A percentile compares a stretch with the other conserved stretches of the same genome.
phyloP scores from a whole-genome alignment of 108 stramenopile species.

The Fistulifera solaris region DNA sequence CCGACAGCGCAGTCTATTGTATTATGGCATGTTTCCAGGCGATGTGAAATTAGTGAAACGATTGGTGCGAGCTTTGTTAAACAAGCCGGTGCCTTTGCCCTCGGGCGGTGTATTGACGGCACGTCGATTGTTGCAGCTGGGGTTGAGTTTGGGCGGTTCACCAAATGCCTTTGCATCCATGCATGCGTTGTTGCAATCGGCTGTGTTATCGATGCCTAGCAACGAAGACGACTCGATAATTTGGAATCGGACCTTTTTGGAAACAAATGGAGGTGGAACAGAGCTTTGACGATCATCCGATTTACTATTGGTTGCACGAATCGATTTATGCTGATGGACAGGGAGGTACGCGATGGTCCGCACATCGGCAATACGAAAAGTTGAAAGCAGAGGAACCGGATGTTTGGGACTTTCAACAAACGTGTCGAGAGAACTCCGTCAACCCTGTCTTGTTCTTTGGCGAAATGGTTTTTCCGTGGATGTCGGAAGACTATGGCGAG shows the following conservation, averaged over 20 bases:
- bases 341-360: conserved; percentile 67
- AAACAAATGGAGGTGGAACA: conserved; percentile 68
- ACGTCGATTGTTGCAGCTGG: conserved; percentile 81
- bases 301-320: conserved; percentile 90
- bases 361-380: conserved; percentile 25
- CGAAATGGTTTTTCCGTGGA: conserved; percentile 94
- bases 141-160: conserved; percentile 67
- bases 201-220: conserved; percentile 6
- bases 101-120: conserved; percentile 83
- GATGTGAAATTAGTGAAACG: conserved; percentile 63
- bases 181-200: conserved; percentile 68
- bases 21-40: conserved; percentile 87
- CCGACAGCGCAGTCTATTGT: conserved; percentile 58
- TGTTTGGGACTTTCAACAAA: conserved; percentile 52
- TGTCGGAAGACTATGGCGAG: conserved; percentile 84
- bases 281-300: conserved; percentile 86
- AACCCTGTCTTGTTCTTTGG: conserved; percentile 67
- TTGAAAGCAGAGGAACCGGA: background rate
- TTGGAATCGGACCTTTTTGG: conserved; percentile 37
- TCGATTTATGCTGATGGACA: conserved; percentile 78
- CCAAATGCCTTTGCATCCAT: conserved; percentile 72
- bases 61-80: conserved; percentile 53
- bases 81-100: conserved; percentile 43
- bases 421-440: conserved; percentile 21
- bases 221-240: too few relatives aligned